Evolutionary conservation across 441 rosid species (phyloP), one percentile per base, ranked within the genome.

Genomic region (Gossypium gossypioides): DNA sequence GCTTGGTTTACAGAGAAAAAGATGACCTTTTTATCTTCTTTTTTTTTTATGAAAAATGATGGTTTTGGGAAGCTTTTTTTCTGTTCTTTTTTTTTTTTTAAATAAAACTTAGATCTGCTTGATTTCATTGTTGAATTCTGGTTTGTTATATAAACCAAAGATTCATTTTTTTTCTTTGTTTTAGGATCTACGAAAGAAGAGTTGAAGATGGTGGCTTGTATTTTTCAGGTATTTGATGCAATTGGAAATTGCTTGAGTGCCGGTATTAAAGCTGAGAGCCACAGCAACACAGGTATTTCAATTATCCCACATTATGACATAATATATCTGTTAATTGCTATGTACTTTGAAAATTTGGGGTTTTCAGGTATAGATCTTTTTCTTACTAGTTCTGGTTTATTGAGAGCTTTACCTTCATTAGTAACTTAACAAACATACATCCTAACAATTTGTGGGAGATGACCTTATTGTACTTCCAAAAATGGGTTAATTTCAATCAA

Each of bases 241-340:
- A 95, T 95, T 98, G 97, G 99, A 86, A 57, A 81, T 82, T 95
- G 99, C 86, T 85, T 95, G 72, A 87, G 97, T 78, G 83, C 96
- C 64, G 88, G 84, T 76, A 82, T 92, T 84, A 91, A 95, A 55
- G 60, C 29, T 67, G 97, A 89, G 84, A 89, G 86, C 82, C 86
- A 90, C 69, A 81, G 55, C 58, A 85, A 80, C 67, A 86, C 91
- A 83, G 96, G 96, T 93, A 78, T 12, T 65, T 76, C 19, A 21
- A 52, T 8, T 55, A 19, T 12, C 24, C 48, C 55, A 13, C 50
- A 25, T 18, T 46, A 12, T 65, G 25, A 6, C 22, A 8, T 65
- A 8, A 44, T 66, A 18, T 6, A 37, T 54, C 24, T 54, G 58
- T 22, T 4, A 56, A 32, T 40, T 58, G 21, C 68, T 71, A 71